Percentiles rank a stretch among this genome's conserved stretches.
Evolutionary conservation across 202 grass and related monocot genomes (phyloP).

Genomic region (Zizania palustris): DNA sequence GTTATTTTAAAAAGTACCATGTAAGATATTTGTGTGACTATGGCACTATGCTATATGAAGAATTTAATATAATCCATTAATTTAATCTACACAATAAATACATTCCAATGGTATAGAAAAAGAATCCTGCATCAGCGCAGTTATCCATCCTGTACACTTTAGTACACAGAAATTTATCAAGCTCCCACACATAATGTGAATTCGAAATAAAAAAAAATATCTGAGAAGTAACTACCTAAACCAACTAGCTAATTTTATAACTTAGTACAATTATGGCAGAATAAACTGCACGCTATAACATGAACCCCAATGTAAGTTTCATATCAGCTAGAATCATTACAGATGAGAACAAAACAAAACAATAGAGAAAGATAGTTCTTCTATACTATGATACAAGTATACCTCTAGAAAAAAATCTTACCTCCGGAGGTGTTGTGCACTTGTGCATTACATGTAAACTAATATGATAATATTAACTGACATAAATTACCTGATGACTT

Average conservation of each 20-base stretch:
- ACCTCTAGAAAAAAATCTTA: constrained; percentile 14
- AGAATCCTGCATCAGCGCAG: too few species aligned
- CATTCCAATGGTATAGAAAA: background rate
- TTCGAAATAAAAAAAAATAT: background rate
- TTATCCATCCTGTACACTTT: background rate
- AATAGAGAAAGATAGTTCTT: background rate
- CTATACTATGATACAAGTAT: background rate
- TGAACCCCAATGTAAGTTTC: background rate
- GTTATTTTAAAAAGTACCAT: constrained; percentile 9
- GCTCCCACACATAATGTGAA: background rate
- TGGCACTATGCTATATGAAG: constrained; percentile 5
- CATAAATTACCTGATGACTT: constrained; percentile 62
- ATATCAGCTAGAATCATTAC: background rate
- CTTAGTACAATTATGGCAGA: background rate
- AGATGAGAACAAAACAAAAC: background rate
- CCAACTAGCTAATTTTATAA: constrained; percentile 15
- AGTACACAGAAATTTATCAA: background rate
- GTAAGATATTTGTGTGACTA: constrained; percentile 23
- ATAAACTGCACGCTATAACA: background rate
- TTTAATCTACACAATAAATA: background rate
- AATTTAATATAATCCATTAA: background rate
- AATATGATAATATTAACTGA: constrained; percentile 9
- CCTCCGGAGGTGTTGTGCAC: background rate
- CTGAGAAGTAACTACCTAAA: constrained; percentile 1
- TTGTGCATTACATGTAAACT: background rate